Conservation (phyloP, 2,329 filamentous ascomycete genomes). For the Albophoma yamanashiensis region DNA sequence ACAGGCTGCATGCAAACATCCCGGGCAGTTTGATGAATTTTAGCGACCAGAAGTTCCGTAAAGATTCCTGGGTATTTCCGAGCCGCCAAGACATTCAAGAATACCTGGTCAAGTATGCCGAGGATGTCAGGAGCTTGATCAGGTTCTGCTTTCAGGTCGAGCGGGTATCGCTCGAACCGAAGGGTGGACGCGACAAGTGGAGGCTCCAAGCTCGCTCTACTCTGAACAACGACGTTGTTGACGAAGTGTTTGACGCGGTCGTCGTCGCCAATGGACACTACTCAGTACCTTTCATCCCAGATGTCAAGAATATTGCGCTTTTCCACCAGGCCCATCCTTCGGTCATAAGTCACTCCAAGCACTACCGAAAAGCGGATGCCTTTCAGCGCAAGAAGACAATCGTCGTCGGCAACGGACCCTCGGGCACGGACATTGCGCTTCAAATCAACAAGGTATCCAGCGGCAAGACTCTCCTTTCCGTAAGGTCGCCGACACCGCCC, state of each 20-base stretch:
- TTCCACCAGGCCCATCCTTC: slow-evolving; percentile 51
- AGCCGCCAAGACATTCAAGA: slow-evolving; percentile 56
- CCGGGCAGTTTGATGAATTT: slow-evolving; percentile 73
- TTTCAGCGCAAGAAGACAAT: slow-evolving; percentile 66
- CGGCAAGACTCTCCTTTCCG: slow-evolving; percentile 55
- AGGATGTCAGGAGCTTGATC: slow-evolving; percentile 56
- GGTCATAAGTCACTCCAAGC: slow-evolving; percentile 64
- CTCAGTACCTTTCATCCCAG: slow-evolving; percentile 55
- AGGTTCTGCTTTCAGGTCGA: slow-evolving; percentile 60
- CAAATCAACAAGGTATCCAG: slow-evolving; percentile 58
- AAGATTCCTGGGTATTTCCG: slow-evolving; percentile 62
- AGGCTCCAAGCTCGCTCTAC: slow-evolving; percentile 43
- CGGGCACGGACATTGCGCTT: slow-evolving; percentile 69
- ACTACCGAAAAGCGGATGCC: slow-evolving; percentile 55
- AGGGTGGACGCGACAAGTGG: slow-evolving; percentile 43
- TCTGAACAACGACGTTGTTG: slow-evolving; percentile 24
- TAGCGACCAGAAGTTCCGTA: slow-evolving; percentile 56
- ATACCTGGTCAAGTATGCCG: slow-evolving; percentile 65
- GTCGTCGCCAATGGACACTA: slow-evolving; percentile 71
- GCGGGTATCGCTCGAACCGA: slow-evolving; percentile 32
- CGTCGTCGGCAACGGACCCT: slow-evolving; percentile 75
- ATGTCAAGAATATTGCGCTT: slow-evolving; percentile 44
- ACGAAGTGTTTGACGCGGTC: slow-evolving; percentile 58
- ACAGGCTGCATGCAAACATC: slow-evolving; percentile 77
- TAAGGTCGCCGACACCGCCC: slow-evolving; percentile 35